A percentile compares a stretch with the other conserved stretches of the same genome.
Evolutionary conservation across 164 flowering plant species (phyloP).

Genomic region (Vitis vinifera): ASM3070453v1 NC_081812.1:19617001-19617500

Average conservation of each 20-base stretch:
- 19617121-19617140: slow-evolving; percentile 7
- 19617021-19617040: slow-evolving; percentile 11
- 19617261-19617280: not conserved
- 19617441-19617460: no score
- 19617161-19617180: not conserved
- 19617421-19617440: not conserved
- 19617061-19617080: no score
- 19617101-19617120: slow-evolving; percentile 29
- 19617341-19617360: not conserved
- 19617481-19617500: slow-evolving; percentile 26
- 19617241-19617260: slow-evolving; percentile 8
- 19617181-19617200: no score
- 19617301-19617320: not conserved
- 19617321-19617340: not conserved
- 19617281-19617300: not conserved
- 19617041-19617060: no score
- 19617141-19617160: not conserved
- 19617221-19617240: not conserved
- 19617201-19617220: no score
- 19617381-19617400: no score
- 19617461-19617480: not conserved
- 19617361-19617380: not conserved
- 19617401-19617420: not conserved
- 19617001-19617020: slow-evolving; percentile 7
- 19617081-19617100: slow-evolving; percentile 18